Evolutionary conservation across 225 moss, liverwort and hornwort species (phyloP), one percentile per base, ranked within the genome.

Genomic region (Sphagnum contortum): DNA sequence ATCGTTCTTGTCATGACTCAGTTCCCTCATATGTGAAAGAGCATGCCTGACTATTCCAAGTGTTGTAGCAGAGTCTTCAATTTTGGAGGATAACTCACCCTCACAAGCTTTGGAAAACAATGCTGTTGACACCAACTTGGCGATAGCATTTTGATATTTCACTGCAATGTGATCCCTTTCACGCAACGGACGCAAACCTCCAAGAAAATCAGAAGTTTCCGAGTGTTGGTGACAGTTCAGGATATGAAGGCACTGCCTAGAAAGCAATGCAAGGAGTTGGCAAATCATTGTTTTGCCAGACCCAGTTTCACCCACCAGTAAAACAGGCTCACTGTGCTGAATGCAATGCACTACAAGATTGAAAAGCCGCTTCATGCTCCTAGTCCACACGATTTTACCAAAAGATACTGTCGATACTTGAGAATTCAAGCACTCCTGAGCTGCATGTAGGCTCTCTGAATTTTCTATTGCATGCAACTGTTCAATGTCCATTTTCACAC

Each of bases 201-300:
- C 93, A 73, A 98, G 80, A 78, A 98, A 98, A 69, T 98, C 96
- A 69, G 93, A 87, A 60, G 92, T 93, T 81, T 98, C 93, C 59
- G 96, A 77, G 80, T 98, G 90, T 72, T 98, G 96, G 77, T 98
- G 96, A 68, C 96, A 98, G 61, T 98, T 98, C 57, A 98, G 82
- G 48, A 93, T 98, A 77, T 91, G 96, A 57, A 98, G 72, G 57
- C 75, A 87, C 69, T 81, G 89, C 5, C 65, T 72, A 65, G 69
- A 57, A 54, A 98, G 81, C 60, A 86, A 69, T 51, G 93, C 77
- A 66, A 98, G 70, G 61, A 98, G 77, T 74, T 98, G 96, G 60
- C 90, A 98, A 2, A 98, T 87, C 69, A 87, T 89, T 29, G 96
- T 98, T 69, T 98, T 98, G 49, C 96, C 96, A 70, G 90, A 93